Evolutionary conservation across 1,284 basidiomycete genomes (phyloP), one percentile per base, ranked within the genome.

Genomic region (Thelephora terrestris): DNA sequence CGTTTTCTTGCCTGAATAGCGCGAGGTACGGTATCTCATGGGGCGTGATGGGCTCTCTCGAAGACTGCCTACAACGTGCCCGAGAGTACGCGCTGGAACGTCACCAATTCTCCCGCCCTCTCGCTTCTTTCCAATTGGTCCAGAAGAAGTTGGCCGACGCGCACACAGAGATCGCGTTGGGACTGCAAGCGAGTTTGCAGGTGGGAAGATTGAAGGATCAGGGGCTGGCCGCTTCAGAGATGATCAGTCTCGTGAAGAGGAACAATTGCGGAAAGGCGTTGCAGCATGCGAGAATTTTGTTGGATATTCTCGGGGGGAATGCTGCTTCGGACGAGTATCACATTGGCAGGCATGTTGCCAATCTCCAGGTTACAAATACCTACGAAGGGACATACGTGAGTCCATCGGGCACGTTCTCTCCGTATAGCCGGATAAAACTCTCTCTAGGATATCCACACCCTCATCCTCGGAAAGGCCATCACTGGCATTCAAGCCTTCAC

Each of bases 131-230:
- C 79, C 94, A 99, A 66, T 79, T 94, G 18, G 78, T 98, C 20
- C 95, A 98, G 67, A 95, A 95, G 78, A 99, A 98, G 68, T 75
- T 99, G 17, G 91, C 87, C 2, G 93, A 97, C 56, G 94, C 94
- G 14, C 82, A 88, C 55, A 90, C 85, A 1, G 91, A 95, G 58
- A 79, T 82, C 10, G 78, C 84, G 0, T 70, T 96, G 14, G 92
- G 91, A n/a, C 70, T 94, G 16, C 74, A 85, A 23, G 90, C 87
- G 7, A 82, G 81, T 48, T 63, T 85, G 39, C 85, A 69, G 56
- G 59, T 98, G 5, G 94, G 94, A 2, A 72, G 92, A 25, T 71
- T 96, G 53, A 97, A 97, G 71, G 95, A 98, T 56, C 62, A 71
- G 42, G 86, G 84, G 23, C 74, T 73, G 55, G 74, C 86, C 60